These are phyloP conservation scores for Quercus gilva DNA, from an alignment of 306 rosid species.

Conservation along the genomic window DNA sequence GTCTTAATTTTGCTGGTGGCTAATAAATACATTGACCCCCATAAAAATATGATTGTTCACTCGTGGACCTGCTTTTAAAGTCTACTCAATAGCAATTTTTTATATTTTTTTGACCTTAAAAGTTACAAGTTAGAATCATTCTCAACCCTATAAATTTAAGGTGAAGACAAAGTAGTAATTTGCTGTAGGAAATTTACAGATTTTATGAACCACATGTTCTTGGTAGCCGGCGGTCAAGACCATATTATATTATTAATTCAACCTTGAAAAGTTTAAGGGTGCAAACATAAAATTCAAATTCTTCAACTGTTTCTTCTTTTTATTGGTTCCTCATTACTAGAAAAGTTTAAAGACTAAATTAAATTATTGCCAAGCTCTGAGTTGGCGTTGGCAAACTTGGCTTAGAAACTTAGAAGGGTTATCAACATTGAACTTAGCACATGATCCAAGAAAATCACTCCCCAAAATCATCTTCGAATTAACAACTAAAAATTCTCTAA, in stretches of 20 bases:
- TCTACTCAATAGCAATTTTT: too few species aligned
- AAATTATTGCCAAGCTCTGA: too few species aligned
- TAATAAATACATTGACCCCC: too few species aligned
- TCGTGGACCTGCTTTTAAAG: too few species aligned
- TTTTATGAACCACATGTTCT: background rate
- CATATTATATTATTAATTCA: background rate
- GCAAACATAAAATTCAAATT: background rate
- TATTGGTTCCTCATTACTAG: background rate
- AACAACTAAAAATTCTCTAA: background rate
- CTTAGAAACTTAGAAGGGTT: constrained; percentile 10
- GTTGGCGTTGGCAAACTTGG: background rate
- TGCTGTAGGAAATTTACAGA: background rate
- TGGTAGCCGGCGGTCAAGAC: background rate
- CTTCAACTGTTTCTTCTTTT: too few species aligned
- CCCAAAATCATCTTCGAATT: constrained; percentile 23
- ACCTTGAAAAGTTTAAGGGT: background rate
- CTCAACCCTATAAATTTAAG: too few species aligned
- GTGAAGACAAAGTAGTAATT: too few species aligned
- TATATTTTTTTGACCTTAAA: too few species aligned
- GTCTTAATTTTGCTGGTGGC: background rate
- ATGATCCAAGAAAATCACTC: constrained; percentile 50
- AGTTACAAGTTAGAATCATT: too few species aligned
- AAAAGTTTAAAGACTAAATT: background rate
- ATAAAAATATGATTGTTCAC: too few species aligned
- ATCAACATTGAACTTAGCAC: constrained; percentile 33